Base-by-base conservation (phyloP, 2,329 filamentous ascomycete species). In the Pseudocercospora fuligena region DNA sequence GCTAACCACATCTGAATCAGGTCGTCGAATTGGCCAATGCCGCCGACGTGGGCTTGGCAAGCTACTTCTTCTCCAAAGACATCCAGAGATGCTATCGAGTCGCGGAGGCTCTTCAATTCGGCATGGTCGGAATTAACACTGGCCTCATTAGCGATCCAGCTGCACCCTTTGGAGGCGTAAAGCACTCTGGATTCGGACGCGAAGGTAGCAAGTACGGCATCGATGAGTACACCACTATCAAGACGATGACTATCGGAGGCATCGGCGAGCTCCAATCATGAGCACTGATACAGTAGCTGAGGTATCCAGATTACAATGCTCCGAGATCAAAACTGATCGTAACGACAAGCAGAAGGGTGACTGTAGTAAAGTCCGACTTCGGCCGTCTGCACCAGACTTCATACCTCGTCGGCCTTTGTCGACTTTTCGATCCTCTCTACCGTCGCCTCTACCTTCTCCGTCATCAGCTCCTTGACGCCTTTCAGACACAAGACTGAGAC, bases 131-230 rank as follows among this genome's bases (percentile, higher is more conserved):
- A 27, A 68, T 78, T 25, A 78, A 77, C 31, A 71, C 72, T 2
- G 75, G 76, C 6, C 64, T 68, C 51, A 69, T 73, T 25, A 66
- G 68, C 12, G 73, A 72, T 11, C 69, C 68, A 14, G 76, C 74
- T 53, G 47, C 66, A 6, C 77, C 76, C n/a, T 95, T 95, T 75
- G 92, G 92, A 16, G 92, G 92, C 71, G 89, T 95, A 54, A 95
- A 95, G 81, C 85, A 93, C 81, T 92, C 89, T 73, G 92, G 92
- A 0, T 93, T 93, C 73, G 92, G 92, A 2, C 83, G 91, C 53
- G 92, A 95, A 79, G 92, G 92, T 8, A 90, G 89, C 69, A 86
- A 88, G 77, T 91, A 93, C 67, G 92, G 92, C 16, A 88, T 93
- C 68, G 87, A 89, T 14, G 92, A 94, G 80, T 94, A 93, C 77